phyloP scores from a whole-genome alignment of 2,329 filamentous ascomycete genomes.

The Westerdykella sp. region DNA sequence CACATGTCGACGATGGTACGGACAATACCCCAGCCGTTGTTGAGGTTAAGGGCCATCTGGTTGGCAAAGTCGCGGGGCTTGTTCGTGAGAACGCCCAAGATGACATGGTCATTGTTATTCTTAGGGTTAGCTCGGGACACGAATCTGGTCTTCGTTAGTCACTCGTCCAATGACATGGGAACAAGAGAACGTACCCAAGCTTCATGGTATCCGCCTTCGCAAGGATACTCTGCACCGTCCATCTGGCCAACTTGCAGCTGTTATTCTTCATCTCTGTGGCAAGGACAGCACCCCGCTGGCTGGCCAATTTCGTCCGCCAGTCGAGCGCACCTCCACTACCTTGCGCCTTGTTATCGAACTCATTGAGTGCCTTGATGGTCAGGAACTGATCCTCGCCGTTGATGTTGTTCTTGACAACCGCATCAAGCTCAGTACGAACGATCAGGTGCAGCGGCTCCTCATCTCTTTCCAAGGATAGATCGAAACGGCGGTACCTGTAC shows the following conservation, averaged over 20 bases:
- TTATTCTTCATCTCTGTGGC: constrained; percentile 99
- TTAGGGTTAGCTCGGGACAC: constrained; percentile 92
- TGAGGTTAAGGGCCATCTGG: constrained; percentile 96
- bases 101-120: constrained; percentile 85
- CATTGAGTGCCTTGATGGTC: constrained; percentile 93
- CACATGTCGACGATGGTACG: constrained; percentile 96
- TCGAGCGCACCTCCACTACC: constrained; percentile 91
- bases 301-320: constrained; percentile 92
- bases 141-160: constrained; percentile 56
- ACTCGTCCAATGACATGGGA: constrained; percentile 4
- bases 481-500: constrained; percentile 97
- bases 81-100: constrained; percentile 93
- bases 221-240: constrained; percentile 95
- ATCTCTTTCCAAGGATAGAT: constrained; percentile 82
- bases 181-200: constrained; percentile 63
- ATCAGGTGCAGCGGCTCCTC: constrained; percentile 90
- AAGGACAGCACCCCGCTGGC: constrained; percentile 91
- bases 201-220: constrained; percentile 99
- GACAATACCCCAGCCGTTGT: constrained; percentile 98
- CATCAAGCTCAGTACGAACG: constrained; percentile 91
- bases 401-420: constrained; percentile 90
- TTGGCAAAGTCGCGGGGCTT: constrained; percentile 94
- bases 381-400: constrained; percentile 87
- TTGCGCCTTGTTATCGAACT: constrained; percentile 97
- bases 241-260: constrained; percentile 94